A percentile compares a stretch with the other conserved stretches of the same genome.
These are phyloP conservation scores for Hypoxylon sp. DNA, from an alignment of 2,329 filamentous ascomycete species.

Conservation along the genomic window DNA sequence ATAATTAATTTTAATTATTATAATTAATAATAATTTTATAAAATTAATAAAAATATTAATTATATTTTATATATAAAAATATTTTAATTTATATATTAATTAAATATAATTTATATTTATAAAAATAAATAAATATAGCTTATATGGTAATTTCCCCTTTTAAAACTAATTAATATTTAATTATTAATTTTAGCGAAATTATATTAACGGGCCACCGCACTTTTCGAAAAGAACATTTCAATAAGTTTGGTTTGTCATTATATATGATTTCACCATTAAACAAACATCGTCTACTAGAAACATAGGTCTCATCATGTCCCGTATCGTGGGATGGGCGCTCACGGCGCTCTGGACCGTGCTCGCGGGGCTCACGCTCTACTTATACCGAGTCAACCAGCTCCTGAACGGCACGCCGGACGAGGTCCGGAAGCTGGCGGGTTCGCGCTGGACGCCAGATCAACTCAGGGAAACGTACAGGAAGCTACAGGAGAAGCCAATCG, in stretches of 20 bases:
- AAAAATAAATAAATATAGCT: too few species aligned
- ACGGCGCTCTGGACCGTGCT: conserved; percentile 12
- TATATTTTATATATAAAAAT: too few species aligned
- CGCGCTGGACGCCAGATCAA: conserved; percentile 54
- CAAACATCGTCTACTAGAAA: neutral
- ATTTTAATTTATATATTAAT: too few species aligned
- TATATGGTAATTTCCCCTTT: too few species aligned
- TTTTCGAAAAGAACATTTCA: neutral
- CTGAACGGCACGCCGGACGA: conserved; percentile 54
- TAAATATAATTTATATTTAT: too few species aligned
- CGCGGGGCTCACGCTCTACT: conserved; percentile 47
- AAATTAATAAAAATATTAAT: too few species aligned
- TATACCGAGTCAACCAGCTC: conserved; percentile 54
- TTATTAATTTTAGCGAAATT: too few species aligned
- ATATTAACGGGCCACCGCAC: too few species aligned
- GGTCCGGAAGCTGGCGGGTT: conserved; percentile 48
- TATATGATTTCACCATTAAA: neutral
- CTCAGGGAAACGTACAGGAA: conserved; percentile 53
- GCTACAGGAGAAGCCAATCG: conserved; percentile 53
- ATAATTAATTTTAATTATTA: too few species aligned
- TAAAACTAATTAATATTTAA: too few species aligned
- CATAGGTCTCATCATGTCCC: conserved; percentile 14
- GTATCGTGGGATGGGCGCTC: conserved; percentile 6
- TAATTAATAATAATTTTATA: too few species aligned
- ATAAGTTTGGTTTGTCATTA: neutral